Evolutionary conservation across 345 rosid genomes (phyloP), one percentile per base, ranked within the genome.

Genomic region (Eucalyptus pumila): DNA sequence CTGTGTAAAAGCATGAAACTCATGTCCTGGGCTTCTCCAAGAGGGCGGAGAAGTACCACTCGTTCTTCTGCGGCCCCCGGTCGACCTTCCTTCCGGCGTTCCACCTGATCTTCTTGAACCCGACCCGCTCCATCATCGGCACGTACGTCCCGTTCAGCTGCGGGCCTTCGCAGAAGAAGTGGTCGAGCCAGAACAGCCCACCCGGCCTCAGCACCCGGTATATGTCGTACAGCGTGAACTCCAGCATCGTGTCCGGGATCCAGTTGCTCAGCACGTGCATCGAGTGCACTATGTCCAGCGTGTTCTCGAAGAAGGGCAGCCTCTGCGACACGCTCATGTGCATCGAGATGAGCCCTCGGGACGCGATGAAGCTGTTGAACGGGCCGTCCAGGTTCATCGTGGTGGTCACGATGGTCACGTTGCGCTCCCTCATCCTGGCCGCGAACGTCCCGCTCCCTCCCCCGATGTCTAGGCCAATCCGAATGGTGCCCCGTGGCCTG

Each of bases 231-330:
- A 94, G 88, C 6, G 91, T 87, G 86, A 94, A 92, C 90, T 95
- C 95, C 42, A 93, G 92, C 91, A 94, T 89, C 2, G 90, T 80
- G 56, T 93, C 94, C 2, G 94, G 94, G 42, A 94, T 92, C 97
- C 93, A 93, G 87, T 92, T 92, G 89, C 94, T 91, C 34, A 93
- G 88, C 45, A 94, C 87, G 56, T 94, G 93, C 95, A 92, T 93
- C 3, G 96, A 93, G 87, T 93, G 96, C 62, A 95, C 94, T 1
- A 95, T 90, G 76, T 93, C 96, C 24, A 95, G 88, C 5, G 95
- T 94, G 89, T 92, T 94, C 86, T 94, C 94, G 40, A 94, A 95
- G 91, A 94, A 95, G 1, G 95, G 95, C 50, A 94, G 94, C 93
- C 95, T 91, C 81, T 93, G 93, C 0, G 94, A 92, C 37, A 94